These are phyloP conservation scores for Pythium monospermum DNA, from an alignment of 352 stramenopile genomes.

Conservation along the genomic window DNA sequence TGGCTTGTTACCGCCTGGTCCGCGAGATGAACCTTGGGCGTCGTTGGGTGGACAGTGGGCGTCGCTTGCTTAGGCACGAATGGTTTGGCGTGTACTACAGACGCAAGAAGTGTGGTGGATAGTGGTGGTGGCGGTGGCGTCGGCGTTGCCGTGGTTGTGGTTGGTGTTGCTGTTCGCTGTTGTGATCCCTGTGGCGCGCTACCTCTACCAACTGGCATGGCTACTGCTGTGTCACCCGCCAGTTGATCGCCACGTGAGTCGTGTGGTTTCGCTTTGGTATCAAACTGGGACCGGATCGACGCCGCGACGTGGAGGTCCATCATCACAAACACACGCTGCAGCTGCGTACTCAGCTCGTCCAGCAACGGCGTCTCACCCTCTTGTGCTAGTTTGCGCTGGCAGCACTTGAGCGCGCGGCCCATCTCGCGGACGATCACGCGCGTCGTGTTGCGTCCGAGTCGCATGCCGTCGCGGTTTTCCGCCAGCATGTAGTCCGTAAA, in stretches of 20 bases:
- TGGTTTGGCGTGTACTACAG: too few relatives aligned
- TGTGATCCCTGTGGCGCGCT: too few relatives aligned
- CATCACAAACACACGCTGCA: constrained; percentile 30
- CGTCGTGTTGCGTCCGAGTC: constrained; percentile 22
- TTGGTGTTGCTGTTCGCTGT: too few relatives aligned
- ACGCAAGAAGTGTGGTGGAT: too few relatives aligned
- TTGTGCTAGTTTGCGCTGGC: constrained; percentile 21
- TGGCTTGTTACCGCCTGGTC: too few relatives aligned
- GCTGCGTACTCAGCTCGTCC: constrained; percentile 22
- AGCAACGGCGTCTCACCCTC: constrained; percentile 25
- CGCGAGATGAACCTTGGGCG: too few relatives aligned
- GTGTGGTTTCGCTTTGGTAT: neutral
- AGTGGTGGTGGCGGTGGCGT: too few relatives aligned
- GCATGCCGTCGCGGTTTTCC: constrained; percentile 24
- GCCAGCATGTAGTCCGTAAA: constrained; percentile 30
- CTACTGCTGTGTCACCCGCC: too few relatives aligned
- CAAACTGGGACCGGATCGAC: neutral
- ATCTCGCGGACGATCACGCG: constrained; percentile 29
- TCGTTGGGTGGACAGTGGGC: too few relatives aligned
- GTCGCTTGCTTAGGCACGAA: too few relatives aligned
- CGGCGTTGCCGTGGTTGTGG: too few relatives aligned
- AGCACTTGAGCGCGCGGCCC: constrained; percentile 24
- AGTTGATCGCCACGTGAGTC: neutral
- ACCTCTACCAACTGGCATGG: too few relatives aligned
- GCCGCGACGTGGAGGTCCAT: constrained; percentile 25